Evolutionary conservation across 2,329 filamentous ascomycete genomes (phyloP), one percentile per base, ranked within the genome.

Genomic region (Claviceps humidiphila): DNA sequence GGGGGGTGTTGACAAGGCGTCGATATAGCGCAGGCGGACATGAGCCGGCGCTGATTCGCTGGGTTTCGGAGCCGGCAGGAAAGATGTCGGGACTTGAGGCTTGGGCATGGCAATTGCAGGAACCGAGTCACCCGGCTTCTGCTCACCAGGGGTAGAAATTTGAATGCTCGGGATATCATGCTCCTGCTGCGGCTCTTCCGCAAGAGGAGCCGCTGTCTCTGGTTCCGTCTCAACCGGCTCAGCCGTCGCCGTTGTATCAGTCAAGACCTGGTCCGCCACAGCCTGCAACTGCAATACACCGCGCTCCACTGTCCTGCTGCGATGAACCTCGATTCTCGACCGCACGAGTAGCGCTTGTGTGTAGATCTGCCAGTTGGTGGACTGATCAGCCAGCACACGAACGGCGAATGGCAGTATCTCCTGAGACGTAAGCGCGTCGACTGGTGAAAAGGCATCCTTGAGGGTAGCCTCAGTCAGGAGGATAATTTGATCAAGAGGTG

Each of bases 331-430:
- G 51, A 97, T 91, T 16, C 93, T 78, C 55, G 88, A 95, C 45
- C 93, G 80, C 1, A 97, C 87, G 0, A 98, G 75, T 8, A 98
- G 74, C 0, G 89, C 93, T 64, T 97, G 90, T 0, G 93, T 96
- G 64, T 97, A 97, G 38, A 96, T 84, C 66, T 97, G 93, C 93
- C 93, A 98, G 66, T 97, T 98, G 1, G 89, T 91, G 46, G 86
- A 86, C 59, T 91, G 90, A 55, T 93, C 89, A 8, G 86, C 80
- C 1, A 98, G 75, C 0, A 97, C 93, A 42, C 93, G 81, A 1
- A 84, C 85, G 0, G 93, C 93, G 64, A 91, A 98, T 0, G 93
- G 93, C 1, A 95, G 69, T 4, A 95, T 91, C 64, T 97, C 89
- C 68, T 97, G 90, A n/a, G 89, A 78, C 0, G 90, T 97, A 1